Evolutionary conservation across 2,329 filamentous ascomycete genomes (phyloP).

Genomic region (Neonectria magnoliae): DNA sequence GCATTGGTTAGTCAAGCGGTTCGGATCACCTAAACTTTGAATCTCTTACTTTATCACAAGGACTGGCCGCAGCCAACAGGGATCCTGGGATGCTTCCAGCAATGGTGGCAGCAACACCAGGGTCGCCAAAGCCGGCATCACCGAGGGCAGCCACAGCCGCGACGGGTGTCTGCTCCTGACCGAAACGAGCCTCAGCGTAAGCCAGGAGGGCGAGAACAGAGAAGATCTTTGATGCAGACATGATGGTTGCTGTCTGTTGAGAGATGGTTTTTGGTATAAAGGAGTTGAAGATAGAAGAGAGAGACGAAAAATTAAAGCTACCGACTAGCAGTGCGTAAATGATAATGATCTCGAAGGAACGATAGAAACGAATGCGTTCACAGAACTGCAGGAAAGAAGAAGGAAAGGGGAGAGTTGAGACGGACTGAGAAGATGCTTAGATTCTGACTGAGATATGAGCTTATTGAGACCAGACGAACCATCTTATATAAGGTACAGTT

Average conservation of each 20-base stretch:
- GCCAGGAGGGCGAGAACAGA: constrained; percentile 46
- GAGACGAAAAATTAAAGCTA: constrained; percentile 23
- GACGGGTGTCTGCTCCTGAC: constrained; percentile 70
- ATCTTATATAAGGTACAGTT: constrained; percentile 36
- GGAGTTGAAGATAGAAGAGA: constrained; percentile 14
- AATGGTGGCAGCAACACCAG: constrained; percentile 71
- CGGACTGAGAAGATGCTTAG: constrained; percentile 25
- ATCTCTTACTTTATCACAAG: constrained; percentile 67
- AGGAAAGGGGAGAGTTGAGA: constrained; percentile 25
- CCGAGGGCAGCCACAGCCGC: constrained; percentile 61
- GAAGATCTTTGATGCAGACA: constrained; percentile 31
- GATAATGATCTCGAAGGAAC: constrained; percentile 32
- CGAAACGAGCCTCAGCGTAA: constrained; percentile 65
- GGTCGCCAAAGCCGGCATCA: constrained; percentile 58
- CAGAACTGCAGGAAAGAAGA: constrained; percentile 40
- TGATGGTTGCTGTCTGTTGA: constrained; percentile 15
- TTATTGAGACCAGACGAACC: constrained; percentile 25
- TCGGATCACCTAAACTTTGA: background rate
- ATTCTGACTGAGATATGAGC: constrained; percentile 24
- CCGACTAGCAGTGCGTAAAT: constrained; percentile 37
- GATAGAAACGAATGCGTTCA: constrained; percentile 44
- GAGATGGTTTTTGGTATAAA: constrained; percentile 1
- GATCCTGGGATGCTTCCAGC: constrained; percentile 69
- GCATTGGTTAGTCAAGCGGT: constrained; percentile 27
- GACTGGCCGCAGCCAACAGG: constrained; percentile 71